Percentiles rank a stretch among this genome's conserved stretches.
phyloP scores from a whole-genome alignment of 805 yeast species.

The Peterozyma toletana region DNA sequence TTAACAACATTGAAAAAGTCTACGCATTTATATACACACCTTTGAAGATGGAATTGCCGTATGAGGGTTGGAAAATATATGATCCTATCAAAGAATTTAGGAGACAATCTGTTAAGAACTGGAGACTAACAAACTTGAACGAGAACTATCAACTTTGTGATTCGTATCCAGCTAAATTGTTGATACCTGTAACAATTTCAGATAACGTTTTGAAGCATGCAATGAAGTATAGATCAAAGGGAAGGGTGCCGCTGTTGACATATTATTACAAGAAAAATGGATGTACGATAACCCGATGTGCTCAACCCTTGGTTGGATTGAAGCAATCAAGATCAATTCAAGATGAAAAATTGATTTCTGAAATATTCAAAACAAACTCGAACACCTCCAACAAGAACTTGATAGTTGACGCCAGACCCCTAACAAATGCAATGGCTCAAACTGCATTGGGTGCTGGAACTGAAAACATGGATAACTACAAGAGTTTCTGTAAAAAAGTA shows the following conservation, averaged over 20 bases:
- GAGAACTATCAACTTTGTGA: conserved; percentile 57
- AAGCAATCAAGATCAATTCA: conserved; percentile 84
- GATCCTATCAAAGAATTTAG: conserved; percentile 55
- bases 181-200: conserved; percentile 72
- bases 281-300: conserved; percentile 77
- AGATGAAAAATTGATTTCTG: conserved; percentile 77
- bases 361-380: conserved; percentile 60
- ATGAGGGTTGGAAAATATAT: conserved; percentile 71
- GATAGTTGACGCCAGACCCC: conserved; percentile 86
- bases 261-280: conserved; percentile 66
- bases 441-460: conserved; percentile 98
- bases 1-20: conserved; percentile 44
- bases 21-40: conserved; percentile 84
- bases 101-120: conserved; percentile 54
- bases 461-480: conserved; percentile 84
- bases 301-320: conserved; percentile 90
- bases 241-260: conserved; percentile 74
- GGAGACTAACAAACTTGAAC: conserved; percentile 72
- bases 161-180: conserved; percentile 63
- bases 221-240: conserved; percentile 77
- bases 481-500: conserved; percentile 55
- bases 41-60: conserved; percentile 54
- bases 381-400: conserved; percentile 35
- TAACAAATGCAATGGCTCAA: conserved; percentile 94
- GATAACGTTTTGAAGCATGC: conserved; percentile 83